Conservation (phyloP, 1,139 yeast species). For the Candida sp. region DNA sequence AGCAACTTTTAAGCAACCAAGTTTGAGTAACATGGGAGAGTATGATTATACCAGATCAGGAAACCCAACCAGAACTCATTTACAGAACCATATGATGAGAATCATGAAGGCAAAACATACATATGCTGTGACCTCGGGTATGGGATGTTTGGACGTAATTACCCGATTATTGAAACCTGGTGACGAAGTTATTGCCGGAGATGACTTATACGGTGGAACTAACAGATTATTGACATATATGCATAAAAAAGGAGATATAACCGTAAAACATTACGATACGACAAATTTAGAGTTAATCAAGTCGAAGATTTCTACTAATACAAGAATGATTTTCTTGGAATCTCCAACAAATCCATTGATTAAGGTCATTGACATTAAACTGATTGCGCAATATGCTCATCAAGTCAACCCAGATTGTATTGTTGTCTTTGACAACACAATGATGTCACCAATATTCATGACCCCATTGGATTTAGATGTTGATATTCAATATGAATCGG, state of each 20-base stretch:
- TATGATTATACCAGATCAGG: constrained; percentile 96
- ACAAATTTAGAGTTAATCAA: constrained; percentile 62
- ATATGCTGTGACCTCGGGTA: constrained; percentile 84
- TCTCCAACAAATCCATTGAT: constrained; percentile 92
- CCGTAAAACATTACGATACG: constrained; percentile 78
- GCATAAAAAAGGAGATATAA: constrained; percentile 62
- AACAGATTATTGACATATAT: constrained; percentile 78
- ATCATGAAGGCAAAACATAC: constrained; percentile 74
- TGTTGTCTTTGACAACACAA: constrained; percentile 90
- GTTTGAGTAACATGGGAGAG: constrained; percentile 73
- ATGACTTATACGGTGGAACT: constrained; percentile 91
- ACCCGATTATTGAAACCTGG: constrained; percentile 70
- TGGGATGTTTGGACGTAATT: constrained; percentile 89
- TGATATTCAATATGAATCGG: constrained; percentile 90
- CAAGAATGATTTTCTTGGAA: constrained; percentile 78
- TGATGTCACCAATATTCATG: constrained; percentile 91
- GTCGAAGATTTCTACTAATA: constrained; percentile 47
- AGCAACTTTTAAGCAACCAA: constrained; percentile 87
- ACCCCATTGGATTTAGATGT: constrained; percentile 83
- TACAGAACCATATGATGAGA: constrained; percentile 73
- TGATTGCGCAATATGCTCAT: constrained; percentile 66
- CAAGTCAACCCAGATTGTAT: constrained; percentile 61
- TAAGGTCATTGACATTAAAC: constrained; percentile 76
- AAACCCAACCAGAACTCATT: constrained; percentile 81
- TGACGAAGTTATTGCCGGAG: constrained; percentile 88